Conservation (phyloP, 345 rosid genomes). For the Gossypium sturtianum region DNA sequence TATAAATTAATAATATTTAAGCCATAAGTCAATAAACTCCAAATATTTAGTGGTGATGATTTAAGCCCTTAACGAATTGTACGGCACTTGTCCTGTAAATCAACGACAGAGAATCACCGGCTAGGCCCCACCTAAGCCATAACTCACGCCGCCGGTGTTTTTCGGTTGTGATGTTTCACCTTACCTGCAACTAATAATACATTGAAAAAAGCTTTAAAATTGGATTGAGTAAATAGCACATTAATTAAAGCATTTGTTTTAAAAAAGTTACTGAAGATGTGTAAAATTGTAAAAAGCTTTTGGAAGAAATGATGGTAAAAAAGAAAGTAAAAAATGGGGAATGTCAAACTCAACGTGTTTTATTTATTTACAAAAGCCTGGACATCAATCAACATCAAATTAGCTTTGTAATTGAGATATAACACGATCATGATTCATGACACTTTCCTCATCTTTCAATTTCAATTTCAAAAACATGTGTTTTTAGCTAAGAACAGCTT, state of each 20-base stretch:
- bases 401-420: neutral
- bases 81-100: no score
- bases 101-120: no score
- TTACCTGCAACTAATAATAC: neutral
- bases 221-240: neutral
- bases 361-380: neutral
- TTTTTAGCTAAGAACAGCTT: neutral
- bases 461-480: neutral
- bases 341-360: neutral
- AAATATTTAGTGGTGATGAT: no score
- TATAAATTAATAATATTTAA: no score
- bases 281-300: neutral
- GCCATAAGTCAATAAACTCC: no score
- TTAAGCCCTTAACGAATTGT: no score
- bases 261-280: neutral
- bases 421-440: neutral
- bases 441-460: neutral
- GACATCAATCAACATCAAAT: conserved; percentile 4
- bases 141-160: no score
- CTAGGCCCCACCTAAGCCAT: no score
- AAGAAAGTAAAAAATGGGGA: neutral
- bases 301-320: neutral
- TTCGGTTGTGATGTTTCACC: neutral
- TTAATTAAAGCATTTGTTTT: neutral
- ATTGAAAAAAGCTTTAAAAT: neutral